phyloP scores from a whole-genome alignment of 2,329 filamentous ascomycete genomes.

The Aschersonia sp. region DNA sequence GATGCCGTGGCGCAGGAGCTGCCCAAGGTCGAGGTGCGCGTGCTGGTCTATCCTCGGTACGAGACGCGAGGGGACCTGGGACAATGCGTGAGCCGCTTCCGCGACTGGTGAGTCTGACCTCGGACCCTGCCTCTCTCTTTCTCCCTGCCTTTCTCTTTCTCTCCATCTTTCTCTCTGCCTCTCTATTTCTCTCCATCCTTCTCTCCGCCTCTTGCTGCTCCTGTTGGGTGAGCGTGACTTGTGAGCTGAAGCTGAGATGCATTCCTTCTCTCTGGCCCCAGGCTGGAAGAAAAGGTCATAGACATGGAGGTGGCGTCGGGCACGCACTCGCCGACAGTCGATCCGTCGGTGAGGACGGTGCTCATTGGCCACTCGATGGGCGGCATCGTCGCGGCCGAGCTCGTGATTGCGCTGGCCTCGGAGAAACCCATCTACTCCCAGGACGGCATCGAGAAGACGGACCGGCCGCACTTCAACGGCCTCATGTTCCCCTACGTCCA shows the following conservation, averaged over 20 bases:
- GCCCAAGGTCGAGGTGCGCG: constrained; percentile 52
- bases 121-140: too few relatives aligned
- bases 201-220: neutral
- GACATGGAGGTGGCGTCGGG: constrained; percentile 76
- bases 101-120: constrained; percentile 45
- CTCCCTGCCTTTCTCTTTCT: too few relatives aligned
- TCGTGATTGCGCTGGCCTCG: constrained; percentile 55
- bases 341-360: constrained; percentile 69
- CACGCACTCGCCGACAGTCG: constrained; percentile 71
- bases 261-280: constrained; percentile 15
- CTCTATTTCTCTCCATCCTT: neutral
- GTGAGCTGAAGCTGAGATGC: neutral
- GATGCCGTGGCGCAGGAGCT: constrained; percentile 48
- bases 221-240: neutral
- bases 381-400: constrained; percentile 87
- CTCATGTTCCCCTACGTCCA: constrained; percentile 92
- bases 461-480: constrained; percentile 27
- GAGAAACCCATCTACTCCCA: constrained; percentile 37
- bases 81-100: constrained; percentile 57
- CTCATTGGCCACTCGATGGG: constrained; percentile 83
- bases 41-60: constrained; percentile 64
- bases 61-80: constrained; percentile 67
- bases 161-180: neutral
- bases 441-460: constrained; percentile 22
- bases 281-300: constrained; percentile 84